phyloP scores from a whole-genome alignment of 2,329 filamentous ascomycete species.

The Fusarium xylarioides region DNA sequence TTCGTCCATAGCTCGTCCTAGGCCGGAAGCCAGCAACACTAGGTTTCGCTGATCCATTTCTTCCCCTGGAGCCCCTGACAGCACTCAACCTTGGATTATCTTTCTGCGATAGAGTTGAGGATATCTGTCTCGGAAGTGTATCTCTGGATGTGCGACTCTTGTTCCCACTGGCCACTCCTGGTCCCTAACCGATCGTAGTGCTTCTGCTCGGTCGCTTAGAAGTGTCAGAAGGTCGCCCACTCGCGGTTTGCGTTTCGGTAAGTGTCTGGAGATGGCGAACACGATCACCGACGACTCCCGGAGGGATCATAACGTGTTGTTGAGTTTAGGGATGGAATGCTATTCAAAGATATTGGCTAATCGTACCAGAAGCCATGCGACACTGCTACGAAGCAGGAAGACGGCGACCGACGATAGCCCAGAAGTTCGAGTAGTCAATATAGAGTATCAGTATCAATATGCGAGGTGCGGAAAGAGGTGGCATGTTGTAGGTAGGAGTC shows the following conservation, averaged over 20 bases:
- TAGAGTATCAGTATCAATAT: conserved; percentile 13
- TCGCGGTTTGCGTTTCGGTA: conserved; percentile 13
- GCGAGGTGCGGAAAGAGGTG: conserved; percentile 4
- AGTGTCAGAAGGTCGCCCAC: conserved; percentile 5
- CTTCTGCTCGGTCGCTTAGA: conserved; percentile 38
- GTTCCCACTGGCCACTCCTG: conserved; percentile 36
- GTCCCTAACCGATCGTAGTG: conserved; percentile 43
- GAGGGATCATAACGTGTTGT: conserved; percentile 30
- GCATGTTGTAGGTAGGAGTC: conserved; percentile 14
- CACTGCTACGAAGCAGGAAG: conserved; percentile 25
- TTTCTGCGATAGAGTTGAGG: conserved; percentile 21
- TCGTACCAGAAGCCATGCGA: conserved; percentile 5
- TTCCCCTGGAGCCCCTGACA: neutral
- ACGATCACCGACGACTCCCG: conserved; percentile 44
- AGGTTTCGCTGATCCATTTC: neutral
- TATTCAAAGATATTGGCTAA: conserved; percentile 1
- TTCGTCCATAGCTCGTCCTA: neutral
- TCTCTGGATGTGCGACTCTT: conserved; percentile 42
- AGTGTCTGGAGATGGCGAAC: conserved; percentile 43
- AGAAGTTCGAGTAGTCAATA: conserved; percentile 13
- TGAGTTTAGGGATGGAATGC: conserved; percentile 5
- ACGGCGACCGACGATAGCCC: neutral
- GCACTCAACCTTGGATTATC: conserved; percentile 1
- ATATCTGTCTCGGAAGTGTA: conserved; percentile 33
- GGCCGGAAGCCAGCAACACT: conserved; percentile 20